Base-by-base conservation (phyloP, 2,329 filamentous ascomycete species). In the Alternaria burnsii region DNA sequence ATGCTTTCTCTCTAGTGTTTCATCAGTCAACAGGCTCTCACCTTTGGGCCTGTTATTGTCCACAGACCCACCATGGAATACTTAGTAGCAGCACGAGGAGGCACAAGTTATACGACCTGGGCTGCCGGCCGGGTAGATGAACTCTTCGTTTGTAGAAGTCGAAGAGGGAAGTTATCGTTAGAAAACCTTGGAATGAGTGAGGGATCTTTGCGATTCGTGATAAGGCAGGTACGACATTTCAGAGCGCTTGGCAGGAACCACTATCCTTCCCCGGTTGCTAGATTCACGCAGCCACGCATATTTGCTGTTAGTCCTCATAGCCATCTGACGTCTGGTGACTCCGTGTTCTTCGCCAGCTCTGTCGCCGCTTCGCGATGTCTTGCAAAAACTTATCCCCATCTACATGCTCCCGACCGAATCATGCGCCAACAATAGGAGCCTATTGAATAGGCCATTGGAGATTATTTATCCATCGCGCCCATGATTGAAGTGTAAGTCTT, bases 121-220 rank as follows among this genome's bases (percentile, higher is more conserved):
- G 32, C 34, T 12, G 5, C 36, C 7, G 10, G 11, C 18, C 41
- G 41, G 10, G 26, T 24, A 18, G 38, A 52, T 16, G 12, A 26
- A 54, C 24, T 44, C 14, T 30, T 10, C 30, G 30, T 52, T 51
- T 38, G 47, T 18, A 26, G 18, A 9, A 40, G 8, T 14, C 5
- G 38, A 3, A 10, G 8, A 38, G 41, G 26, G 40, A 22, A 18
- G 36, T 18, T 30, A 14, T 14, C 3, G 28, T 50, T 47, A 36
- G 32, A 32, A 48, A 47, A 18, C 16, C 11, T 38, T n/a, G 36
- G 16, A 38, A 47, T 58, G 28, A 52, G 22, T 8, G 18, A 44
- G 28, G 38, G 40, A 46, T 46, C 42, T 43, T 55, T 50, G 57
- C 34, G 16, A 58, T 63, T 48, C 42, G 36, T 38, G 41, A 52